Base-by-base conservation (phyloP, 2,329 filamentous ascomycete species). In the Neonectria coccinea region DNA sequence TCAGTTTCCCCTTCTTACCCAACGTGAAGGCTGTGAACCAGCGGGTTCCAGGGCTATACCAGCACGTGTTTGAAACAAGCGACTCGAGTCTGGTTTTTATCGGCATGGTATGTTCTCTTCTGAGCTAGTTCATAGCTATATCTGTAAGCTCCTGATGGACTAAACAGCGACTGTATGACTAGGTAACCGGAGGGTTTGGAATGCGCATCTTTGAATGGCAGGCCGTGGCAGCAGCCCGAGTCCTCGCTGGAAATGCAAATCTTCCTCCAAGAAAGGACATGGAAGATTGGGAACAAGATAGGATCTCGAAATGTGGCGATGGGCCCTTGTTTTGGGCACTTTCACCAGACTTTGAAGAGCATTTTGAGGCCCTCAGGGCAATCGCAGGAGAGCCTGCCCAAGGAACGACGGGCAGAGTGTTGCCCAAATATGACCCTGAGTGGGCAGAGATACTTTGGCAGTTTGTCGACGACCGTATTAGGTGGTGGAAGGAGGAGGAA, bases 401-500 rank as follows among this genome's bases (percentile, higher is more conserved):
- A 5, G 79, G 77, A 0, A 76, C 76, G 4, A 77, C 76, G 0
- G 82, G 81, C 0, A 76, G 82, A 7, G 70, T 70, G 11, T 66
- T 85, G 31, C 81, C 82, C 2, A 74, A 72, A 2, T 85, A 83
- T 56, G 78, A 83, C 12, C 74, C 75, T 27, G 75, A 75, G 22
- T 82, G 80, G 80, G 59, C 76, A 2, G 73, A 76, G 2, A 42
- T 27, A 69, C 60, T 60, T 33, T 64, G 62, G 57, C 10, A 59
- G 47, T 48, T 59, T 12, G 52, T 59, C 8, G 11, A 59, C 9
- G 5, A 22, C 6, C 42, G 42, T 8, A 45, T 45, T 20, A 22
- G 3, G 5, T 45, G 42, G 42, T 45, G 42, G 42, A 22, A 45
- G 20, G 22, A 25, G 11, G 42, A 45, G 12, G 42, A 11, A 22